Conservation (phyloP, 257 asterid species). For the Dorcoceras hygrometricum region DNA sequence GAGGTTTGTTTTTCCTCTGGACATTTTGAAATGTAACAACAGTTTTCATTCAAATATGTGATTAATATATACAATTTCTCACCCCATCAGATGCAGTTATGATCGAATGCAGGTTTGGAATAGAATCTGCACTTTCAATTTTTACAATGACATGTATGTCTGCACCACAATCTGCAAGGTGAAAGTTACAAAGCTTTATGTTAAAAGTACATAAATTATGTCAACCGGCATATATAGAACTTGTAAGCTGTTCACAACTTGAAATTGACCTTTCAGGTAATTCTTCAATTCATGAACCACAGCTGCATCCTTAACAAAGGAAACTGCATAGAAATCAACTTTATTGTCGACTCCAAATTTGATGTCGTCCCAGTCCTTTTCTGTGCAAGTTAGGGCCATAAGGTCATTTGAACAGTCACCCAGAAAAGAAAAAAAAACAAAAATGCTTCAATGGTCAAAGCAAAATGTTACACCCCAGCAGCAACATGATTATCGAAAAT, state of each 20-base stretch:
- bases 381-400: conserved; percentile 45
- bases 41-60: conserved; percentile 12
- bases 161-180: conserved; percentile 57
- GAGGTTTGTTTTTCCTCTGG: conserved; percentile 3
- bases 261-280: conserved; percentile 66
- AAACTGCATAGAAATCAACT: conserved; percentile 94
- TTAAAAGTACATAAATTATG: conserved; percentile 3
- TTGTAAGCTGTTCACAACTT: background rate
- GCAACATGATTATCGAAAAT: conserved; percentile 12
- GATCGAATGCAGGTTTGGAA: conserved; percentile 82
- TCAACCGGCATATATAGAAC: conserved; percentile 12
- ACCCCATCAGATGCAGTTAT: conserved; percentile 99
- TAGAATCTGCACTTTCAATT: conserved; percentile 97
- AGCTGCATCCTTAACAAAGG: conserved; percentile 97
- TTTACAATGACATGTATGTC: conserved; percentile 92
- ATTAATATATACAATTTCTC: conserved; percentile 25
- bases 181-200: conserved; percentile 2
- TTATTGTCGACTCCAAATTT: conserved; percentile 93
- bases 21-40: background rate
- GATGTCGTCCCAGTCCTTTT: conserved; percentile 96
- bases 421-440: conserved; percentile 9
- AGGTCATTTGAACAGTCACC: conserved; percentile 25
- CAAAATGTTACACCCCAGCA: conserved; percentile 18
- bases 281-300: conserved; percentile 94
- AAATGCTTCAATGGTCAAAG: conserved; percentile 1